Conservation (phyloP, 2,329 filamentous ascomycete genomes). For the Talaromyces atroroseus region DNA sequence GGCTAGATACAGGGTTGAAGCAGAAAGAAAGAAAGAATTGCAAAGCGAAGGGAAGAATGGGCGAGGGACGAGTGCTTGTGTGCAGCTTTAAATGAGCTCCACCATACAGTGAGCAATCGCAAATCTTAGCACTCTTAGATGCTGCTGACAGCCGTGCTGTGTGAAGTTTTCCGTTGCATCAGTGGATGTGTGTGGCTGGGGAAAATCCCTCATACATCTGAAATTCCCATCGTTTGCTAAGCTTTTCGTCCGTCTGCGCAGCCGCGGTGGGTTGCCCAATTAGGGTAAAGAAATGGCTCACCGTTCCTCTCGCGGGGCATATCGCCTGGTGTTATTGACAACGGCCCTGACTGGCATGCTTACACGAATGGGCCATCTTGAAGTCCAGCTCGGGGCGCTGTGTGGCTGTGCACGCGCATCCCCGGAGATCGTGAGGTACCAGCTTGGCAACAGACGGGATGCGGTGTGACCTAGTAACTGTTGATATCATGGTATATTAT, state of each 20-base stretch:
- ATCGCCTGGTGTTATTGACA: neutral
- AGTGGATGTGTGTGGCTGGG: constrained; percentile 12
- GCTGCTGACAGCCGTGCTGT: too few relatives aligned
- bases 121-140: neutral
- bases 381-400: constrained; percentile 10
- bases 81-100: neutral
- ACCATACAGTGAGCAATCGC: neutral
- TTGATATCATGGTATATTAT: too few relatives aligned
- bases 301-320: too few relatives aligned
- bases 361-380: too few relatives aligned
- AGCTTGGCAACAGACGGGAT: too few relatives aligned
- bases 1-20: neutral
- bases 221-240: too few relatives aligned
- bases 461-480: too few relatives aligned
- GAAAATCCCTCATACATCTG: constrained; percentile 16
- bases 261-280: neutral
- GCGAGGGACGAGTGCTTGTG: neutral
- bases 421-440: too few relatives aligned
- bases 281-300: constrained; percentile 1
- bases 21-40: neutral
- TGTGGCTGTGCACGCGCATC: constrained; percentile 9
- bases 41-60: neutral
- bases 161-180: neutral
- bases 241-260: too few relatives aligned
- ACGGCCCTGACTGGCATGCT: too few relatives aligned